Conservation (phyloP, 306 rosid genomes). For the Vachellia collinsii region DNA sequence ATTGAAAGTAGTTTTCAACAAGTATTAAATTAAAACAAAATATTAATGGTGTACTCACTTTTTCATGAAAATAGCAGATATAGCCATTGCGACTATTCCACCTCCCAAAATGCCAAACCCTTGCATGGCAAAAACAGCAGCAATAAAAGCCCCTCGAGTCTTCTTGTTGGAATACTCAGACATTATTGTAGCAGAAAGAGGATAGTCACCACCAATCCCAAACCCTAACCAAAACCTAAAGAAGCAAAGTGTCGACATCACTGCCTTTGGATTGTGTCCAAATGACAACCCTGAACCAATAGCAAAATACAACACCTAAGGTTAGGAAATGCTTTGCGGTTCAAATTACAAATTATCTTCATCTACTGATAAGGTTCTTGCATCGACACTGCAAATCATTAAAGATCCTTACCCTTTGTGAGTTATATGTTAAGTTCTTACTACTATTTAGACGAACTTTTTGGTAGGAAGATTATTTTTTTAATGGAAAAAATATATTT, state of each 20-base stretch:
- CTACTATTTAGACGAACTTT: no score
- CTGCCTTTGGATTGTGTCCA: background rate
- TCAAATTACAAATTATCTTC: background rate
- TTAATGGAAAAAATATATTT: no score
- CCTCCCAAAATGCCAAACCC: background rate
- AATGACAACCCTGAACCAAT: background rate
- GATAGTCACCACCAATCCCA: background rate
- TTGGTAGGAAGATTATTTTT: no score
- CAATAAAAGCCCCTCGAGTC: conserved; percentile 13
- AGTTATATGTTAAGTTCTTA: no score
- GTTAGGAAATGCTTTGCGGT: background rate
- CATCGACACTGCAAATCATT: no score
- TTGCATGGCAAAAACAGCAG: conserved; percentile 14
- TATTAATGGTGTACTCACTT: background rate
- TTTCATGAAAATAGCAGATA: background rate
- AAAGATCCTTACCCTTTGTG: no score
- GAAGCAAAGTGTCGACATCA: background rate
- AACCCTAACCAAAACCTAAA: background rate
- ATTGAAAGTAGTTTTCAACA: background rate
- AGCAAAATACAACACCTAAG: background rate
- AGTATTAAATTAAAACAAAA: background rate
- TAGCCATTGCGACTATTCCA: background rate
- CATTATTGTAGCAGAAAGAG: conserved; percentile 2
- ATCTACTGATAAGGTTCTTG: no score
- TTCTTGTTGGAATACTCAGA: conserved; percentile 5